Base-by-base conservation (phyloP, 331 rosid species). In the Stylosanthes scabra region DNA sequence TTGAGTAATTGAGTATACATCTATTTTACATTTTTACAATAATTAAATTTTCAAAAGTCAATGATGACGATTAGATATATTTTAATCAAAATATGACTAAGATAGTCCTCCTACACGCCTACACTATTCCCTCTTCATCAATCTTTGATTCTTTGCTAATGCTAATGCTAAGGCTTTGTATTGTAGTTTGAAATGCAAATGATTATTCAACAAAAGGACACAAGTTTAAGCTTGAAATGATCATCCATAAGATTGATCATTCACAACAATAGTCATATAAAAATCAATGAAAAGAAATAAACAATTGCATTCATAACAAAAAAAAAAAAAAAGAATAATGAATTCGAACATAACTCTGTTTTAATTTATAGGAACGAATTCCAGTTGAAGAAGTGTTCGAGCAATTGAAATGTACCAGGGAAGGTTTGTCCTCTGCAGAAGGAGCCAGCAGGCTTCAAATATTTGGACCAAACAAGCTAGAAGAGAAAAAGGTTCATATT, bases 381-480 rank as follows among this genome's bases (percentile, higher is more conserved):
- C 99, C 99, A 11, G 81, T 95, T 66, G 97, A 95, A 11, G 99
- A 95, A 83, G 99, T 95, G 83, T 95, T 95, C 46, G 96, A 75
- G 77, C 97, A 91, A 74, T 37, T 95, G 82, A 90, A 95, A 95
- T 95, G 99, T 71, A 61, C 88, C 37, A 77, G 59, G 59, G 99
- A 91, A 78, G 99, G 99, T 72, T 80, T 95, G 61, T 55, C 80
- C 79, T 11, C 86, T 0, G 66, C 68, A 2, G 99, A 95, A 80
- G 99, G 99, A 78, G 93, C 72, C 62, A 80, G 80, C 77, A 69
- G 99, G 85, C 89, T 95, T 11, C 87, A 81, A 74, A 95, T 95
- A 60, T 95, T 95, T 66, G 99, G 99, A 15, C 97, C 97, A 74
- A 95, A 95, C 99, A 95, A 91, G 73, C 85, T 95, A 67, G 99